Evolutionary conservation across 2,329 filamentous ascomycete genomes (phyloP).

Genomic region (Lasiodiplodia theobromae): DNA sequence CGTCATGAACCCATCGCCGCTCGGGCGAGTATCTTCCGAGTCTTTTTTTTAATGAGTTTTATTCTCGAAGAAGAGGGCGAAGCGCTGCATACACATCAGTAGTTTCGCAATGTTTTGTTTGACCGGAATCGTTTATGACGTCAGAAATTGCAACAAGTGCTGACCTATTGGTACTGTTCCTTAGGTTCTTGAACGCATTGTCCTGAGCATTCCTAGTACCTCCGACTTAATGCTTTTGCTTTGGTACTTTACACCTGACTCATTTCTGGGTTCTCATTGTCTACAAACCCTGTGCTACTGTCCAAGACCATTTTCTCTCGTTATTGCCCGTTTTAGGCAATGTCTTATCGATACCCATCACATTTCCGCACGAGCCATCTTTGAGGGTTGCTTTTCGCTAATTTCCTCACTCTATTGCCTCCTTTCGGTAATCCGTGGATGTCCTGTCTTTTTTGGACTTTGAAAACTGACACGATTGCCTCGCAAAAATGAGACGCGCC

Average conservation of each 20-base stretch:
- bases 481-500: not conserved
- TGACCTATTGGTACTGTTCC: too few species aligned
- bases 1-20: not conserved
- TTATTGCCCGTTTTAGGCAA: slow-evolving; percentile 31
- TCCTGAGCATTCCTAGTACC: too few species aligned
- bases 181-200: too few species aligned
- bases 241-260: not conserved
- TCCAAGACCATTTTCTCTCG: slow-evolving; percentile 30
- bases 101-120: too few species aligned
- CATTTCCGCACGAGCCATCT: not conserved
- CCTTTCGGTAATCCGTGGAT: not conserved
- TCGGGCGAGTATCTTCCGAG: not conserved
- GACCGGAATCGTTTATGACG: too few species aligned
- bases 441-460: not conserved
- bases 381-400: not conserved
- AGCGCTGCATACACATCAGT: too few species aligned
- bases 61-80: too few species aligned
- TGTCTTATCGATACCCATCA: slow-evolving; percentile 7
- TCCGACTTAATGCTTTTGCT: not conserved
- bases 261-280: not conserved
- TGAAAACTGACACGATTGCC: not conserved
- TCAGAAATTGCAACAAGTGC: too few species aligned
- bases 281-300: not conserved
- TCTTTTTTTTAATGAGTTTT: not conserved
- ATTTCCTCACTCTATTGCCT: not conserved